These are phyloP conservation scores for Berkeleyomyces rouxiae DNA, from an alignment of 2,329 filamentous ascomycete genomes.

Conservation along the genomic window DNA sequence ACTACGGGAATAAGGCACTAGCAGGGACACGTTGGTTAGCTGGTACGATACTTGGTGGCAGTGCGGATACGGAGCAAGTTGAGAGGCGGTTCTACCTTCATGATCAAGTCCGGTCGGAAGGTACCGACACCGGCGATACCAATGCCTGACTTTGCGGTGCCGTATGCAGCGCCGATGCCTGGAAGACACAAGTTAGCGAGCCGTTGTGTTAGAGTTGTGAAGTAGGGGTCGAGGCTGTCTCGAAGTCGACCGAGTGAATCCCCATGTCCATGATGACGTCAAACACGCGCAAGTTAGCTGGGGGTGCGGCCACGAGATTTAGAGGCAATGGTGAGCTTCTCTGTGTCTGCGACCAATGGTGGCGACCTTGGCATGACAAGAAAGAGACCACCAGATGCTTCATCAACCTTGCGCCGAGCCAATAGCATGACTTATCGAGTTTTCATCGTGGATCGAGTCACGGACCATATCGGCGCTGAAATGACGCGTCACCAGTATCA, in stretches of 20 bases:
- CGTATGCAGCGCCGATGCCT: slow-evolving; percentile 63
- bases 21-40: not conserved
- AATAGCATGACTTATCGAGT: not conserved
- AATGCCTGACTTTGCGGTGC: slow-evolving; percentile 76
- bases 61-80: not conserved
- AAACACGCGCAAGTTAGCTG: not conserved
- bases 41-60: not conserved
- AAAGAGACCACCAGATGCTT: not conserved
- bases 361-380: not conserved
- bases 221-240: not conserved
- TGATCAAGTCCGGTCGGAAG: slow-evolving; percentile 73
- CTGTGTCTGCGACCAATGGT: not conserved
- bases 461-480: not conserved
- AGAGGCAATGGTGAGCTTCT: not conserved
- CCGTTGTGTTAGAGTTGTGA: not conserved
- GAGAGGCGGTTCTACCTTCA: slow-evolving; percentile 49
- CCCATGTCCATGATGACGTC: not conserved
- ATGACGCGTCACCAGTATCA: not conserved
- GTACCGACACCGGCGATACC: slow-evolving; percentile 75
- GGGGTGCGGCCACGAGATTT: not conserved
- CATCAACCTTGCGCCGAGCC: not conserved
- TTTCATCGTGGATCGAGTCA: not conserved
- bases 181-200: slow-evolving; percentile 13
- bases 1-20: slow-evolving; percentile 75
- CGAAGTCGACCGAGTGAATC: not conserved